These are phyloP conservation scores for Ensete glaucum DNA, from an alignment of 176 grass and related monocot species.

Conservation along the genomic window DNA sequence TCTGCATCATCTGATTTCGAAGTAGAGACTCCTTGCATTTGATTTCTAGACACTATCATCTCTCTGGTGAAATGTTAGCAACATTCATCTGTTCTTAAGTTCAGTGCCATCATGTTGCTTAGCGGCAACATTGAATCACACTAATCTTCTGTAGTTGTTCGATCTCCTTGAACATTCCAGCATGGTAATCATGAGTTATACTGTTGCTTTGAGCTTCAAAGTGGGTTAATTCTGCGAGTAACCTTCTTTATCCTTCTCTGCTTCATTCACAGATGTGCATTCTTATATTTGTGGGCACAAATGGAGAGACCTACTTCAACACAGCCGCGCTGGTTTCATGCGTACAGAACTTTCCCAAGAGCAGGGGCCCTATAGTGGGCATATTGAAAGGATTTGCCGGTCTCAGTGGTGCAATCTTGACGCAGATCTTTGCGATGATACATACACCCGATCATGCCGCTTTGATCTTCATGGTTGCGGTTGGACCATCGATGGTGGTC, in stretches of 20 bases:
- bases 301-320: slow-evolving; percentile 88
- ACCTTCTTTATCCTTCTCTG: slow-evolving; percentile 14
- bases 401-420: slow-evolving; percentile 76
- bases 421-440: slow-evolving; percentile 58
- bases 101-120: too few relatives aligned
- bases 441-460: slow-evolving; percentile 64
- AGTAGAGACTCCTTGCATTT: too few relatives aligned
- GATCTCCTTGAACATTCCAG: too few relatives aligned
- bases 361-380: slow-evolving; percentile 71
- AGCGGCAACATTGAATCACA: too few relatives aligned
- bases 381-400: slow-evolving; percentile 89
- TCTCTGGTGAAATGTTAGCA: too few relatives aligned
- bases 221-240: neutral
- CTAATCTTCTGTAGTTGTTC: too few relatives aligned
- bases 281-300: slow-evolving; percentile 79
- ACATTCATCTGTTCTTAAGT: too few relatives aligned
- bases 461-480: slow-evolving; percentile 72
- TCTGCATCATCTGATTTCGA: too few relatives aligned
- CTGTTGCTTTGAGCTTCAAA: slow-evolving; percentile 5
- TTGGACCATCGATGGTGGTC: slow-evolving; percentile 68
- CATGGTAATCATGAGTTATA: neutral
- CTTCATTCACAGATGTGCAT: slow-evolving; percentile 58
- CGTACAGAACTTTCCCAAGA: slow-evolving; percentile 92
- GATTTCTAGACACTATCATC: too few relatives aligned
- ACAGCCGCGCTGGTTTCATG: slow-evolving; percentile 75